Evolutionary conservation across 1,139 yeast genomes (phyloP).

Genomic region (Taiozyma sp.): DNA sequence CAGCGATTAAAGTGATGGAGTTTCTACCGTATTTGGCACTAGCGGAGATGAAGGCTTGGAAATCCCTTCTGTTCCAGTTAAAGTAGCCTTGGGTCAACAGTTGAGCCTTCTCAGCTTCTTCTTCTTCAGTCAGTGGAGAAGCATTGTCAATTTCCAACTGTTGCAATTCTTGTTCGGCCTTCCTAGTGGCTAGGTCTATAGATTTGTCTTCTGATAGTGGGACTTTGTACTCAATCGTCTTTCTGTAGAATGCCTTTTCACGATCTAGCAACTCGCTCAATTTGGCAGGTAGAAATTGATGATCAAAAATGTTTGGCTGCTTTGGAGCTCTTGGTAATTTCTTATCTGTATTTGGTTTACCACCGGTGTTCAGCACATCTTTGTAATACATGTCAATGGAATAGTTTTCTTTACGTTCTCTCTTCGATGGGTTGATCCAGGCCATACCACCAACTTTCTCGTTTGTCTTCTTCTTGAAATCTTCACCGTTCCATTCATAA

Average conservation of each 20-base stretch:
- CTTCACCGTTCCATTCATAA: slow-evolving; percentile 96
- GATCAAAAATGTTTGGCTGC: slow-evolving; percentile 65
- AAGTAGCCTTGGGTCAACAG: slow-evolving; percentile 54
- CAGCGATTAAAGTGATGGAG: slow-evolving; percentile 52
- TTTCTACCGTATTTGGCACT: slow-evolving; percentile 68
- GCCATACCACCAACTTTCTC: slow-evolving; percentile 45
- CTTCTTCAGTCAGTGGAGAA: slow-evolving; percentile 64
- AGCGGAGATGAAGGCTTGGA: slow-evolving; percentile 57
- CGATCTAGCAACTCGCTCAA: slow-evolving; percentile 59
- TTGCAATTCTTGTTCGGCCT: slow-evolving; percentile 51
- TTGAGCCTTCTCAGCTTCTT: slow-evolving; percentile 50
- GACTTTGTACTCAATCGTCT: slow-evolving; percentile 45
- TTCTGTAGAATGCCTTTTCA: slow-evolving; percentile 57
- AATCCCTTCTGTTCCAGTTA: slow-evolving; percentile 71
- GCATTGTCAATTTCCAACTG: slow-evolving; percentile 62
- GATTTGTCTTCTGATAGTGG: slow-evolving; percentile 38
- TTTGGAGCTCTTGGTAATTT: slow-evolving; percentile 63
- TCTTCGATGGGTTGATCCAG: slow-evolving; percentile 85
- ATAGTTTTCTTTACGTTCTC: slow-evolving; percentile 77
- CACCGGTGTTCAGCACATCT: slow-evolving; percentile 69
- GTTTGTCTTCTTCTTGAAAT: slow-evolving; percentile 65
- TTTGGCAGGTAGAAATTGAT: slow-evolving; percentile 65
- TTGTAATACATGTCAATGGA: slow-evolving; percentile 76
- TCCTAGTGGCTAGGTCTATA: slow-evolving; percentile 35
- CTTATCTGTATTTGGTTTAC: slow-evolving; percentile 37